These are phyloP conservation scores for Epichloe sibirici DNA, from an alignment of 2,329 filamentous ascomycete genomes.

Conservation along the genomic window DNA sequence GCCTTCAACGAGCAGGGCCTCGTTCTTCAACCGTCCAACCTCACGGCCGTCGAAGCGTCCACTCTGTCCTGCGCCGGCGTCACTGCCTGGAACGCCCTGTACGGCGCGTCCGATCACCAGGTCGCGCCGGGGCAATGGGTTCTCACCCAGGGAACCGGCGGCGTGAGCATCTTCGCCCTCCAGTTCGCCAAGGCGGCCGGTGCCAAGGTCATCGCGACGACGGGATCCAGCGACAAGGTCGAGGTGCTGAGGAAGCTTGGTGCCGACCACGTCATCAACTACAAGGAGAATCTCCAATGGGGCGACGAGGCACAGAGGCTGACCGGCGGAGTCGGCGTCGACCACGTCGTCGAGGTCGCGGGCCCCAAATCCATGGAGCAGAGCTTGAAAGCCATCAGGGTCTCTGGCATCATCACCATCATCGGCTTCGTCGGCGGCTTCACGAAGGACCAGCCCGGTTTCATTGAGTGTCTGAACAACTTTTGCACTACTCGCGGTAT, in stretches of 20 bases:
- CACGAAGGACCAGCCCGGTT: slow-evolving; percentile 17
- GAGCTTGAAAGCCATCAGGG: slow-evolving; percentile 31
- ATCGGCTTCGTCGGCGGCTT: slow-evolving; percentile 25
- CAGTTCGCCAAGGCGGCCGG: slow-evolving; percentile 41
- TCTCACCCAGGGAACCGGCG: slow-evolving; percentile 59
- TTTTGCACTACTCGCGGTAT: slow-evolving; percentile 32
- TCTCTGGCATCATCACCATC: slow-evolving; percentile 33
- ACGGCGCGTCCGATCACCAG: slow-evolving; percentile 34
- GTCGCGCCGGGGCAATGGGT: slow-evolving; percentile 45
- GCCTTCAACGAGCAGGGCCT: slow-evolving; percentile 58
- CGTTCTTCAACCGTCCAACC: slow-evolving; percentile 46
- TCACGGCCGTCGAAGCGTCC: slow-evolving; percentile 40
- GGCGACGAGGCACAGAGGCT: slow-evolving; percentile 30
- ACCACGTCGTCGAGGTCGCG: slow-evolving; percentile 36
- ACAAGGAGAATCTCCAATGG: slow-evolving; percentile 33
- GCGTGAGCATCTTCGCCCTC: slow-evolving; percentile 54
- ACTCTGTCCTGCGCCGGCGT: slow-evolving; percentile 49
- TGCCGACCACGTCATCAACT: slow-evolving; percentile 38
- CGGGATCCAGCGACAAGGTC: slow-evolving; percentile 31
- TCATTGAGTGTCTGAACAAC: slow-evolving; percentile 20
- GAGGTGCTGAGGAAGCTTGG: slow-evolving; percentile 32
- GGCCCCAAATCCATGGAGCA: slow-evolving; percentile 31
- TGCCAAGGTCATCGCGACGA: slow-evolving; percentile 36
- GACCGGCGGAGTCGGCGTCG: slow-evolving; percentile 31
- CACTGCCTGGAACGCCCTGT: slow-evolving; percentile 56